Conservation (phyloP, 345 rosid genomes). For the Acer yangbiense region DNA sequence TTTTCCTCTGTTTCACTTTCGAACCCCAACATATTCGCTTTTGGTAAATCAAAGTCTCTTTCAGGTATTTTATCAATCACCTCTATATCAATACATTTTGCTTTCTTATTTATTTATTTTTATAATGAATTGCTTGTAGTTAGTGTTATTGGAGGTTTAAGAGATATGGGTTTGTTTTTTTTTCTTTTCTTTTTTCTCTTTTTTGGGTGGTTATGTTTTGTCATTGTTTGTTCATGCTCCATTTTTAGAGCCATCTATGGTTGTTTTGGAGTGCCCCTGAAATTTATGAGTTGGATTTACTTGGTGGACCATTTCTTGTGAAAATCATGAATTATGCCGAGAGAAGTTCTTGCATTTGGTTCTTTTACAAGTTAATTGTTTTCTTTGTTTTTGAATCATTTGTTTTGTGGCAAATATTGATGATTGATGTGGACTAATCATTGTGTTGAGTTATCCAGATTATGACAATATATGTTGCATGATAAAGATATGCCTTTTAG, state of each 20-base stretch:
- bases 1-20: slow-evolving; percentile 11
- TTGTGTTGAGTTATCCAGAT: not conserved
- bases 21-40: not conserved
- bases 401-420: not conserved
- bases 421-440: not conserved
- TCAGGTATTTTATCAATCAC: slow-evolving; percentile 27
- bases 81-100: not conserved
- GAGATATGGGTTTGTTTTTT: slow-evolving; percentile 3
- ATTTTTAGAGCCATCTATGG: not conserved
- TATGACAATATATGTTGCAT: not conserved
- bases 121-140: not conserved
- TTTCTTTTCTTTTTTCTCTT: not conserved
- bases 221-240: not conserved
- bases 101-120: not conserved
- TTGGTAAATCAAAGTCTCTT: slow-evolving; percentile 18
- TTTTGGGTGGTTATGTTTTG: not conserved
- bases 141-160: not conserved
- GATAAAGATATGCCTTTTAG: not conserved
- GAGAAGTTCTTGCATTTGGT: slow-evolving; percentile 4
- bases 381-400: not conserved
- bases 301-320: not conserved
- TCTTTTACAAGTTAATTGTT: not conserved
- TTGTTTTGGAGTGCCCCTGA: not conserved
- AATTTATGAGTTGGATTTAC: not conserved
- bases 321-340: not conserved